Evolutionary conservation across 1,284 basidiomycete species (phyloP).

Genomic region (Sporisorium sorghi): DNA sequence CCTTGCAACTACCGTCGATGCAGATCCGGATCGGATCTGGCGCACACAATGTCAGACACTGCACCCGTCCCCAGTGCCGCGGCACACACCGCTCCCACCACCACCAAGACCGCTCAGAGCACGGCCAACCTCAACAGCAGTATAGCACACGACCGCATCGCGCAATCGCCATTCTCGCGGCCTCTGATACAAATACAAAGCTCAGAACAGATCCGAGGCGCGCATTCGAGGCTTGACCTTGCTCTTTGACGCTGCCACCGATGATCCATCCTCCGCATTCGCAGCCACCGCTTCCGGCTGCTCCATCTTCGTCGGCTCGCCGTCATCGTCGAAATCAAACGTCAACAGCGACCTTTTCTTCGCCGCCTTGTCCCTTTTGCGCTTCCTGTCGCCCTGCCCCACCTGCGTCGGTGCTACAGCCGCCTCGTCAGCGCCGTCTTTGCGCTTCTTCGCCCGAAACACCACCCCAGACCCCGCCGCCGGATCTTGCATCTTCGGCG

Average conservation of each 20-base stretch:
- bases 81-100: not conserved
- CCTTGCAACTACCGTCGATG: not conserved
- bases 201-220: conserved; percentile 37
- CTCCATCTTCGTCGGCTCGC: not conserved
- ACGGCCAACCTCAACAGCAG: not conserved
- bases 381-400: conserved; percentile 73
- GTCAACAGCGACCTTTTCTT: conserved; percentile 32
- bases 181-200: not conserved
- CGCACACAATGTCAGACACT: not conserved
- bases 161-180: not conserved
- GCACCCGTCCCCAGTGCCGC: not conserved
- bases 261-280: not conserved
- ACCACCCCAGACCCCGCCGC: conserved; percentile 13
- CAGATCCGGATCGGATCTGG: not conserved
- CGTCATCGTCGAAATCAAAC: conserved; percentile 36
- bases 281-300: not conserved
- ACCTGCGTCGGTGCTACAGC: conserved; percentile 74
- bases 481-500: conserved; percentile 36
- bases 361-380: conserved; percentile 24
- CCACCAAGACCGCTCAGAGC: not conserved
- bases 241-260: no score
- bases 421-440: conserved; percentile 69
- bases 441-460: conserved; percentile 35
- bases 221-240: conserved; percentile 16
- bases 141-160: not conserved